Evolutionary conservation across 2,329 filamentous ascomycete species (phyloP).

Genomic region (Talaromyces sp.): DNA sequence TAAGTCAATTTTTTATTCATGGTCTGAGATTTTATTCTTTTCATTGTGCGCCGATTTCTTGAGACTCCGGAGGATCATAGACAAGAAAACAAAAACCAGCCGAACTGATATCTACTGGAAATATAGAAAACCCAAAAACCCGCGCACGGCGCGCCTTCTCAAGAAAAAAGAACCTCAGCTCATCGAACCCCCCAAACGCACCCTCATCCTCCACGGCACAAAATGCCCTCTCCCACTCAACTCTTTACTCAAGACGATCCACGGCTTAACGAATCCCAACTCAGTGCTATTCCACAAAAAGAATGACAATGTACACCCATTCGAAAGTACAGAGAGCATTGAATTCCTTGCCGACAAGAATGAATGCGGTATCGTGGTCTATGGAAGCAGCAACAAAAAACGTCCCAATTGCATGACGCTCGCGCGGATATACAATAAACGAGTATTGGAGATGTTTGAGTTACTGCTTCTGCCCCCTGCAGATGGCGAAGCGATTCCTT

Average conservation of each 20-base stretch:
- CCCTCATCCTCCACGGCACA: conserved; percentile 83
- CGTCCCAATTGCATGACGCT: conserved; percentile 86
- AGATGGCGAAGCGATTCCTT: conserved; percentile 39
- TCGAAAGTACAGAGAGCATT: conserved; percentile 79
- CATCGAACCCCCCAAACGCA: conserved; percentile 83
- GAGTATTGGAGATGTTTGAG: conserved; percentile 93
- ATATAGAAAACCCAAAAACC: conserved; percentile 67
- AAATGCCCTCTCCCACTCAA: conserved; percentile 77
- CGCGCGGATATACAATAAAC: conserved; percentile 74
- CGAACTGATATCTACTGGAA: conserved; percentile 40
- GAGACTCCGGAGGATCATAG: neutral
- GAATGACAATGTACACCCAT: conserved; percentile 82
- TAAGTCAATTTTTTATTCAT: conserved; percentile 23
- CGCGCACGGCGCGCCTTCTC: conserved; percentile 89
- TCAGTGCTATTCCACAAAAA: conserved; percentile 95
- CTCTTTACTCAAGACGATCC: conserved; percentile 77
- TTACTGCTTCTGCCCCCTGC: conserved; percentile 71
- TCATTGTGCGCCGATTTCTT: neutral
- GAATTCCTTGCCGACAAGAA: conserved; percentile 98
- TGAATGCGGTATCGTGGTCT: conserved; percentile 79
- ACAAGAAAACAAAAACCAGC: neutral
- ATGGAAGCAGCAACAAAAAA: conserved; percentile 86
- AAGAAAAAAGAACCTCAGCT: conserved; percentile 88
- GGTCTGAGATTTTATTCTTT: neutral
- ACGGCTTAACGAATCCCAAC: conserved; percentile 76